A percentile compares a stretch with the other conserved stretches of the same genome.
Conservation (phyloP, 2,329 filamentous ascomycete genomes). For the Davidsoniella eucalypti region DNA sequence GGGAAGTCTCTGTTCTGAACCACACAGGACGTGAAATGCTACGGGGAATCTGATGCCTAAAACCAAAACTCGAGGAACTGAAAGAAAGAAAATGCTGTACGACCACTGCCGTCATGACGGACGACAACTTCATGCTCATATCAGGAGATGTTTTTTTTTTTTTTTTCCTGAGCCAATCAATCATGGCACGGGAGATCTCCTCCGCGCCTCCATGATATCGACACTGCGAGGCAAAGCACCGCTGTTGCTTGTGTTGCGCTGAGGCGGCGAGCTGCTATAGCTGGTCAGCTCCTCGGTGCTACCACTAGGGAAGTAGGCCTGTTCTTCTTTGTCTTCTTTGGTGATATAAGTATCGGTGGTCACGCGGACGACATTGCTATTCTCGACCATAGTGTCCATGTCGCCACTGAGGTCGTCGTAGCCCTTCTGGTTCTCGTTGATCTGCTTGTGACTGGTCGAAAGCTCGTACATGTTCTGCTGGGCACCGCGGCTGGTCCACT, state of each 20-base stretch:
- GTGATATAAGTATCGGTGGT: constrained; percentile 4
- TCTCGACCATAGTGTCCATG: constrained; percentile 1
- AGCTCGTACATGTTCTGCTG: constrained; percentile 8
- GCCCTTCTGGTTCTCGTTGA: background rate
- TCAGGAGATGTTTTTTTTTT: background rate
- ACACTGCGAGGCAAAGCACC: background rate
- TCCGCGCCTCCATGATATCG: background rate
- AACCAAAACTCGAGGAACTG: no score
- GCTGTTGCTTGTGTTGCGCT: background rate
- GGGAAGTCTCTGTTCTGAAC: no score
- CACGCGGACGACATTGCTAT: constrained; percentile 7
- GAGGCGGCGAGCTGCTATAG: no score
- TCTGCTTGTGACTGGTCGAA: background rate
- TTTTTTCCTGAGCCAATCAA: background rate
- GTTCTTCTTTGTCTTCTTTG: constrained; percentile 9
- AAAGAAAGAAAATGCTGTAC: no score
- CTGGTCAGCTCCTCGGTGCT: constrained; percentile 8
- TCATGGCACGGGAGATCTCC: background rate
- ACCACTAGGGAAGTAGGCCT: background rate
- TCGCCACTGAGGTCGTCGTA: background rate
- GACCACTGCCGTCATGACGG: no score
- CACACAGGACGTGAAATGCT: no score
- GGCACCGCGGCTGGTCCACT: background rate
- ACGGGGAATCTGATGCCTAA: no score
- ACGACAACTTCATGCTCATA: background rate